These are phyloP conservation scores for Crithidia bombi DNA, from an alignment of 208 protist genomes.

Conservation along the genomic window DNA sequence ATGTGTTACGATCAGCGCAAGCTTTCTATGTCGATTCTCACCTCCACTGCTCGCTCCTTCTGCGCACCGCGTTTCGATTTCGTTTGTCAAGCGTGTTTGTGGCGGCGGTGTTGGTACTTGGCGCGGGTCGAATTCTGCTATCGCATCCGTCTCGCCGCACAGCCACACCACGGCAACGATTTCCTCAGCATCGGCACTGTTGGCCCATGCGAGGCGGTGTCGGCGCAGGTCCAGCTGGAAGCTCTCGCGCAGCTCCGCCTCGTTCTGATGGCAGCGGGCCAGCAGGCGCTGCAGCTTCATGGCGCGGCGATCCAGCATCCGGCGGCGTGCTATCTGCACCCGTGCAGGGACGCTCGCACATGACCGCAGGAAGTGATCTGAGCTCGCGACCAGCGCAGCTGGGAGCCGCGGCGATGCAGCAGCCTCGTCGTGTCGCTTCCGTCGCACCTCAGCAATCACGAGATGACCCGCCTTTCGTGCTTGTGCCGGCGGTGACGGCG, in stretches of 20 bases:
- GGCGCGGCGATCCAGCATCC: conserved; percentile 17
- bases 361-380: background rate
- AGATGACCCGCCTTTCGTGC: no score
- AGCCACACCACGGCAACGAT: conserved; percentile 36
- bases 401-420: no score
- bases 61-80: background rate
- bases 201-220: conserved; percentile 34
- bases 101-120: background rate
- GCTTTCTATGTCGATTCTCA: background rate
- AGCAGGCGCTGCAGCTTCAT: conserved; percentile 16
- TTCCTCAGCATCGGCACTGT: conserved; percentile 19
- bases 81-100: background rate
- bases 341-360: background rate
- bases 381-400: background rate
- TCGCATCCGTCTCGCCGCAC: background rate
- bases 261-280: conserved; percentile 2
- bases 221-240: conserved; percentile 30
- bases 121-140: background rate
- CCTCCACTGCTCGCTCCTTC: background rate
- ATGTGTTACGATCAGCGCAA: conserved; percentile 32
- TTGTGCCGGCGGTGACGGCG: no score
- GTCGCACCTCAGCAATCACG: no score
- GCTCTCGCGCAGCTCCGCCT: conserved; percentile 23
- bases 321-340: background rate
- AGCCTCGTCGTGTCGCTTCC: no score